Evolutionary conservation across 2,329 filamentous ascomycete genomes (phyloP), one percentile per base, ranked within the genome.

Genomic region (Magnaporthiopsis rhizophila): DNA sequence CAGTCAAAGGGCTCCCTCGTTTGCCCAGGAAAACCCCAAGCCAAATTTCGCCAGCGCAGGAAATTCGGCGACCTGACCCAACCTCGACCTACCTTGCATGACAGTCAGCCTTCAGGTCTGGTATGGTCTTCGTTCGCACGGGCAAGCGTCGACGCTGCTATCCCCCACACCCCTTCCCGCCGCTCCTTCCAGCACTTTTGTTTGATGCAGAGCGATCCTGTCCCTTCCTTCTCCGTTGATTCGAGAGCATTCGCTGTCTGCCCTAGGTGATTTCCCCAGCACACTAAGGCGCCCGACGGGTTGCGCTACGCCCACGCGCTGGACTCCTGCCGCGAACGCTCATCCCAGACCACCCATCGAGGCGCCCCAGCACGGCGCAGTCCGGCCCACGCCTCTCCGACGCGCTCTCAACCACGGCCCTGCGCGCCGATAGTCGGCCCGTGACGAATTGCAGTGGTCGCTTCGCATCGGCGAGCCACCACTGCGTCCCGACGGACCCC

Each of bases 401-500:
- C 38, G 15, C 38, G 13, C 45, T 21, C 45, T 53, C 21, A 24
- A 53, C 45, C 21, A 24, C 45, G 15, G 45, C 45, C 45, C 45
- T 53, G 45, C 21, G 45, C 45, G 45, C 45, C 45, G 45, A 53
- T 24, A 53, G 45, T 53, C 45, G 45, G 45, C 45, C 45, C 45
- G 45, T n/a, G 45, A 24, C 28, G 45, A 32, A 30, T 57, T 58
- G 69, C 71, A 65, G 64, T 65, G 71, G 71, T 72, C 68, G 71
- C 69, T 69, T 72, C 70, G 69, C 68, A 64, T 66, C 67, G 68
- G 73, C 72, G 72, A 72, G 72, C 69, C 69, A 70, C 71, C 70
- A 70, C 71, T 71, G 69, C 70, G 68, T 67, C 66, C 65, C 66
- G 66, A 67, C 67, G 66, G 72, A 70, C 75, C 84, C 83, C 82